Conservation (phyloP, 345 rosid species). For the Camelina hispida region DNA sequence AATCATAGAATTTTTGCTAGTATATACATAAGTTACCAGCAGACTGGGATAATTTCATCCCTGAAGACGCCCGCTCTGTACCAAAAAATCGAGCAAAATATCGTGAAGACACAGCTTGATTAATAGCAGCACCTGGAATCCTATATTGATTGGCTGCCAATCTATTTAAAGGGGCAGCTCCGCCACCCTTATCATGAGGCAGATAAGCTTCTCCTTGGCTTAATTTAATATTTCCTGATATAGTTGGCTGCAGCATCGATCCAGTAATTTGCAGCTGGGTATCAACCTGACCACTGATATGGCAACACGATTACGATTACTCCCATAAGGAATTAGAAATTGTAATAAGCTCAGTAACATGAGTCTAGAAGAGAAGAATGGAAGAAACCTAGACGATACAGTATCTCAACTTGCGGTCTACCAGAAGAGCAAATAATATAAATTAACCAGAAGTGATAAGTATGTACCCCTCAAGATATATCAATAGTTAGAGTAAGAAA, state of each 20-base stretch:
- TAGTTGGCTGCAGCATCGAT: slow-evolving; percentile 91
- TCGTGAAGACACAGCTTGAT: slow-evolving; percentile 86
- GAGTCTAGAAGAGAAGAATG: slow-evolving; percentile 10
- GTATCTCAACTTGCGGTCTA: neutral
- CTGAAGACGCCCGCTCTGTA: slow-evolving; percentile 69
- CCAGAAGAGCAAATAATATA: neutral
- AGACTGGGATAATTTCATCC: slow-evolving; percentile 61
- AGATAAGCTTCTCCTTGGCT: slow-evolving; percentile 99
- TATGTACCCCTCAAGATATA: neutral
- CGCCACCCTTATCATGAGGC: slow-evolving; percentile 95
- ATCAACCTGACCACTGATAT: slow-evolving; percentile 96
- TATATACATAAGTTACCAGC: slow-evolving; percentile 53
- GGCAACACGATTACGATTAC: slow-evolving; percentile 28
- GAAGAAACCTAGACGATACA: neutral
- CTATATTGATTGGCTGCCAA: slow-evolving; percentile 73
- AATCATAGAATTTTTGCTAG: neutral
- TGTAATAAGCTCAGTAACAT: slow-evolving; percentile 14
- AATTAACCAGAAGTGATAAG: slow-evolving; percentile 4
- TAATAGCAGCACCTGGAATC: slow-evolving; percentile 67
- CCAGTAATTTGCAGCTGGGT: slow-evolving; percentile 90
- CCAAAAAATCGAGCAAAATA: slow-evolving; percentile 77
- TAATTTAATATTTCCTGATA: slow-evolving; percentile 91
- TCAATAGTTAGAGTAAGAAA: neutral
- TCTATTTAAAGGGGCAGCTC: slow-evolving; percentile 72
- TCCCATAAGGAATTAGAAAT: slow-evolving; percentile 8